Percentiles rank a stretch among this genome's conserved stretches.
phyloP scores from a whole-genome alignment of 2,329 filamentous ascomycete species.

The Fusarium drepaniforme region DNA sequence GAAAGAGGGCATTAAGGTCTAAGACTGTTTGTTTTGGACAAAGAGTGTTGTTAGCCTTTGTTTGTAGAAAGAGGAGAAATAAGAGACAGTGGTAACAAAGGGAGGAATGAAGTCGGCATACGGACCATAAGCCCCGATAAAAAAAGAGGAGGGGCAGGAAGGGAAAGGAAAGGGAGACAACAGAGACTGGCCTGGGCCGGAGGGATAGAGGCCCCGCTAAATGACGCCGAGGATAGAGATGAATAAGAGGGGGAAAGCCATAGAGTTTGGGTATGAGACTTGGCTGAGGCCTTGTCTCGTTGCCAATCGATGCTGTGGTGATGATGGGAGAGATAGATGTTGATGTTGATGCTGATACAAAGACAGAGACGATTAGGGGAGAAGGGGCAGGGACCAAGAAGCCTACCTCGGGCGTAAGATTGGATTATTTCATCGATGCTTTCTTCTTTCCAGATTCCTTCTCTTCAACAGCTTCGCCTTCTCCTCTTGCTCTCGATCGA shows the following conservation, averaged over 20 bases:
- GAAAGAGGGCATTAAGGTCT: constrained; percentile 45
- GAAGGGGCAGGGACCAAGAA: constrained; percentile 1
- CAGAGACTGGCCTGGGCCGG: constrained; percentile 9
- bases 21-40: constrained; percentile 38
- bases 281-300: constrained; percentile 29
- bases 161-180: constrained; percentile 28
- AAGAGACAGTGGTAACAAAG: constrained; percentile 33
- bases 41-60: constrained; percentile 37
- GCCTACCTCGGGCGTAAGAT: constrained; percentile 22
- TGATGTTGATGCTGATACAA: constrained; percentile 27
- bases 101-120: constrained; percentile 40
- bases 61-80: constrained; percentile 23
- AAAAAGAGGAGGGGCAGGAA: constrained; percentile 43
- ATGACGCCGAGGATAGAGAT: constrained; percentile 16
- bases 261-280: constrained; percentile 20
- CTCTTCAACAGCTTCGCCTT: constrained; percentile 4
- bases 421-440: constrained; percentile 12
- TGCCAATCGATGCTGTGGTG: constrained; percentile 30
- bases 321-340: constrained; percentile 11
- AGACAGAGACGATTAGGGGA: constrained; percentile 15
- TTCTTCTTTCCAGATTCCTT: constrained; percentile 9
- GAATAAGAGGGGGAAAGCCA: constrained; percentile 10
- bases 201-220: constrained; percentile 28
- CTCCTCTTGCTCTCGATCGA: constrained; percentile 10
- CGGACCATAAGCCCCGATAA: constrained; percentile 37